Evolutionary conservation across 345 rosid genomes (phyloP).

Genomic region (Leavenworthia alabamica): DNA sequence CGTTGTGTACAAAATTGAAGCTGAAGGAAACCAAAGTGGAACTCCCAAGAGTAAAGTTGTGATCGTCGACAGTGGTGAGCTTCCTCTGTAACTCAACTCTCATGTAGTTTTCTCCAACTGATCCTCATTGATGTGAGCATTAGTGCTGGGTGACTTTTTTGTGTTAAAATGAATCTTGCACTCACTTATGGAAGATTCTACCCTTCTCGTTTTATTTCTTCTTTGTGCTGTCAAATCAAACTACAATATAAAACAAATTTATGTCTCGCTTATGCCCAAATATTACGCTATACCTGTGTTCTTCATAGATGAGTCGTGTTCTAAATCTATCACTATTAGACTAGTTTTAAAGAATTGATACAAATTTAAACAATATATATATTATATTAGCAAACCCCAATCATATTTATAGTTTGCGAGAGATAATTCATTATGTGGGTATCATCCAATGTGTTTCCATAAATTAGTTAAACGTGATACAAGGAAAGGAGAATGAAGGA

Average conservation of each 20-base stretch:
- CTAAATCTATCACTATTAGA: not conserved
- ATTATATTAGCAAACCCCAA: not conserved
- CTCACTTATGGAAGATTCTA: not conserved
- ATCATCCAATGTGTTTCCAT: slow-evolving; percentile 8
- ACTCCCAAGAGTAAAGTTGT: slow-evolving; percentile 85
- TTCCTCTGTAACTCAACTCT: slow-evolving; percentile 45
- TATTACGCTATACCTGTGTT: not conserved
- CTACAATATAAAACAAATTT: not conserved
- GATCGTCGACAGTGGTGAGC: slow-evolving; percentile 88
- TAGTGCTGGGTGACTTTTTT: not conserved
- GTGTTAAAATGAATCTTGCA: not conserved
- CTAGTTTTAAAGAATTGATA: not conserved
- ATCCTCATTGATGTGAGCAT: not conserved
- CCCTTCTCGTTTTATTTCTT: not conserved
- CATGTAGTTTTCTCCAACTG: not conserved
- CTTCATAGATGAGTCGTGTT: not conserved
- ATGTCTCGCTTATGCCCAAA: not conserved
- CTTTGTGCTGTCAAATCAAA: not conserved
- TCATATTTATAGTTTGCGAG: not conserved
- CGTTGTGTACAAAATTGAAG: slow-evolving; percentile 87
- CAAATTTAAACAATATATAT: not conserved
- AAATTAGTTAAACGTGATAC: not conserved
- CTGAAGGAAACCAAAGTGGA: slow-evolving; percentile 81
- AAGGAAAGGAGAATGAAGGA: not conserved
- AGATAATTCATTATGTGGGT: not conserved